Conservation (phyloP, 306 rosid species). For the Cucumis sativus region DNA sequence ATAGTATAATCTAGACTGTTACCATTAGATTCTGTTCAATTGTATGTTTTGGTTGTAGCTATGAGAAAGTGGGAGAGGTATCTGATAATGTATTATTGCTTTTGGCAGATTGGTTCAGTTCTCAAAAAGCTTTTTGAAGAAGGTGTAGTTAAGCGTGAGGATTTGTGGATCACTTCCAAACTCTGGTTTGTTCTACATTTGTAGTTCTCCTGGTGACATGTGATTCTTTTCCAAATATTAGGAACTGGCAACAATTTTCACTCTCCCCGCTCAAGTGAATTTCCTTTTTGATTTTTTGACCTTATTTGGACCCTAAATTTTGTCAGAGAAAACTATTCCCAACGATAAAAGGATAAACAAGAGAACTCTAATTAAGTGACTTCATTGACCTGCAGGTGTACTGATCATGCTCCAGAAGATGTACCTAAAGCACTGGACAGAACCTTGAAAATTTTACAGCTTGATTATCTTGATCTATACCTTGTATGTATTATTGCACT, state of each 20-base stretch:
- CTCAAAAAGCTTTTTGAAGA: conserved; percentile 59
- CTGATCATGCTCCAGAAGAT: conserved; percentile 72
- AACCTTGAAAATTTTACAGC: conserved; percentile 64
- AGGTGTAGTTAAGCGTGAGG: conserved; percentile 70
- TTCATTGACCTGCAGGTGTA: conserved; percentile 32
- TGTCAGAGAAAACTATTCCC: too few species aligned
- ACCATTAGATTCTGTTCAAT: background rate
- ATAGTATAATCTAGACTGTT: background rate
- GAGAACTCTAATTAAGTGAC: background rate
- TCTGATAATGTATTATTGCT: background rate
- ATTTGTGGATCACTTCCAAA: conserved; percentile 84
- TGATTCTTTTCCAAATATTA: background rate
- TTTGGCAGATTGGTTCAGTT: conserved; percentile 49
- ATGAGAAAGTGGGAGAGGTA: background rate
- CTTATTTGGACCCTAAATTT: background rate
- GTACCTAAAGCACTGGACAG: conserved; percentile 52
- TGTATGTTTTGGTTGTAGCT: background rate
- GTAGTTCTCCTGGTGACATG: background rate
- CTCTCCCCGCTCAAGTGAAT: background rate
- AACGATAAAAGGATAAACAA: background rate
- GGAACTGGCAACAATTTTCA: background rate
- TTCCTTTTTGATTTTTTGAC: background rate
- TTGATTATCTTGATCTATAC: conserved; percentile 69
- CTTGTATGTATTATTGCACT: conserved; percentile 36
- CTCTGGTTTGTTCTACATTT: conserved; percentile 39